Conservation (phyloP, 2,329 filamentous ascomycete genomes). For the Aspergillus persii region DNA sequence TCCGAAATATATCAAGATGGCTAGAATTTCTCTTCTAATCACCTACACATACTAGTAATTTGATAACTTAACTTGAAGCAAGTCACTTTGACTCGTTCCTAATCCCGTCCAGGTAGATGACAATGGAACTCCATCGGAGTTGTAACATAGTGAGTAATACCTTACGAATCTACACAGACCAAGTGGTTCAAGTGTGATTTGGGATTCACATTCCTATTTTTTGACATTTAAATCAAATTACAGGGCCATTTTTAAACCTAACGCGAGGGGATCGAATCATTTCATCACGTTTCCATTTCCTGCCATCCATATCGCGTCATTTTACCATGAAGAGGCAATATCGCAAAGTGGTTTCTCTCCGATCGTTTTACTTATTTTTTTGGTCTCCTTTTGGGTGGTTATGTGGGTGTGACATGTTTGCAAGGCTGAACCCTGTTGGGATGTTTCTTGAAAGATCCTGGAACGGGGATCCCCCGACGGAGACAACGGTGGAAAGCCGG, state of each 20-base stretch:
- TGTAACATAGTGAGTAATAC: too few species aligned
- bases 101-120: too few species aligned
- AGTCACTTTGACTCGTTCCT: too few species aligned
- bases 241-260: constrained; percentile 20
- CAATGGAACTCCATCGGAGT: too few species aligned
- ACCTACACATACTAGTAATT: too few species aligned
- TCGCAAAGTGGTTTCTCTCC: constrained; percentile 1
- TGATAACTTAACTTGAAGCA: too few species aligned
- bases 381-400: background rate
- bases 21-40: background rate
- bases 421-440: background rate
- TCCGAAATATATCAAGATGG: too few species aligned
- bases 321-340: constrained; percentile 5
- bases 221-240: constrained; percentile 34
- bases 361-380: constrained; percentile 4
- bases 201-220: constrained; percentile 24
- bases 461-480: background rate
- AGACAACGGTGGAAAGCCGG: constrained; percentile 4
- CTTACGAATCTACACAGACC: background rate
- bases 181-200: background rate
- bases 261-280: constrained; percentile 9
- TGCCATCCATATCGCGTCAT: constrained; percentile 3
- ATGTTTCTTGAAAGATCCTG: background rate
- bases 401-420: background rate
- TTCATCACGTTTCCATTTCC: constrained; percentile 13